Evolutionary conservation across 192 early-diverging fungal genomes (phyloP), one percentile per base, ranked within the genome.

Genomic region (Lunasporangiospora selenospora): DNA sequence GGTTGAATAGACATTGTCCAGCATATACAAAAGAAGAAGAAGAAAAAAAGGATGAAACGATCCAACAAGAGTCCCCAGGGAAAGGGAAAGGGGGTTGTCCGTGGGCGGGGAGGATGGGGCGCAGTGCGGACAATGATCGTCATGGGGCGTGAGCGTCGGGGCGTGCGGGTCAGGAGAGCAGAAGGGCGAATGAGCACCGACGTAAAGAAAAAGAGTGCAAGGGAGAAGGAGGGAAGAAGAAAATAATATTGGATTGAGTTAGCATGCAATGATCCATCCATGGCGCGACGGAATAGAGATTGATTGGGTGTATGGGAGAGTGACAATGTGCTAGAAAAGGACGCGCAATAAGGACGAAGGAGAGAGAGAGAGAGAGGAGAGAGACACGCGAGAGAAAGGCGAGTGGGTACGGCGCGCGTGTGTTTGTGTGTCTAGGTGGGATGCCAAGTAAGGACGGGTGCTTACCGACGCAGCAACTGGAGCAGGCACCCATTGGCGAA

Each of bases 401-500:
- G n/a, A n/a, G n/a, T n/a, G n/a, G n/a, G n/a, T n/a, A n/a, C n/a
- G n/a, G n/a, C n/a, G n/a, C n/a, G n/a, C n/a, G n/a, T n/a, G n/a
- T n/a, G n/a, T n/a, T n/a, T n/a, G n/a, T n/a, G n/a, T n/a, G n/a
- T n/a, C n/a, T n/a, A n/a, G n/a, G n/a, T 43, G 18, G 16, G 33
- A 39, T 15, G n/a, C 18, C n/a, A 36, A 27, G 21, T 8, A 30
- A 38, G 3, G 30, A 9, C 13, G 16, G 16, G 31, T 15, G 29
- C 38, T 57, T 73, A 73, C 69, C 69, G 41, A 43, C 60, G 27
- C 69, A 73, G 61, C 69, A 73, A 63, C 69, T 73, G 52, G 69
- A 63, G 44, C 69, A 73, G 55, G 42, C 69, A 63, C 69, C 69
- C 69, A 73, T 73, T n/a, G n/a, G n/a, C n/a, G n/a, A n/a, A n/a